Evolutionary conservation across 140 eudicot species (phyloP), one percentile per base, ranked within the genome.

Genomic region (Senecio squalidus): DNA sequence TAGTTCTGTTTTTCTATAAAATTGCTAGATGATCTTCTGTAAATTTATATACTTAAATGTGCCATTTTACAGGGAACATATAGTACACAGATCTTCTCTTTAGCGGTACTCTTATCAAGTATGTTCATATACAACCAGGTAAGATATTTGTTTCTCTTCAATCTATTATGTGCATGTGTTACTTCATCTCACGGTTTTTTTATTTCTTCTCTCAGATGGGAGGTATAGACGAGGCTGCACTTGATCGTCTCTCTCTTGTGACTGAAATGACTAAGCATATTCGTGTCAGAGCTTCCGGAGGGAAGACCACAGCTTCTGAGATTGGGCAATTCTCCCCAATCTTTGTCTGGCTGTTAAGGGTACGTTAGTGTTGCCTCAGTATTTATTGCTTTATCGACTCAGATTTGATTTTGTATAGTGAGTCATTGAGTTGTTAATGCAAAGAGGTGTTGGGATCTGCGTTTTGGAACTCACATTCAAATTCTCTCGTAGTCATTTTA

Each of bases 91-190:
- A 93, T 93, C 29, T 93, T 93, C 68, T 87, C 99, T 34, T 67
- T 93, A 70, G 99, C 99, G 68, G 95, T 93, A 13, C 95, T 93
- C 60, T 74, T 93, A 68, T 93, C 99, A 21, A 93, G 99, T 90
- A 93, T 93, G 96, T 88, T 88, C 75, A 69, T 93, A 63, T 93
- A 88, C 76, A 93, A 93, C 63, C 99, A 93, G 98, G 96, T 91
- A 23, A 36, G 34, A 28, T 26, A 33, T 54, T 64, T 15, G 30
- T 56, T 40, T 26, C 0, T 58, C 14, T 20, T 51, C 3, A 0
- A 8, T 41, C 7, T 23, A 1, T 58, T 58, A 21, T 52, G 55
- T 38, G 21, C 17, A 14, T 51, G 33, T 52, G 11, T n/a, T 14
- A 25, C 30, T 55, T 24, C 15, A 34, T 40, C 20, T 34, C 5